These are phyloP conservation scores for Marsdenia floribunda DNA, from an alignment of 257 asterid genomes.

Conservation along the genomic window DNA sequence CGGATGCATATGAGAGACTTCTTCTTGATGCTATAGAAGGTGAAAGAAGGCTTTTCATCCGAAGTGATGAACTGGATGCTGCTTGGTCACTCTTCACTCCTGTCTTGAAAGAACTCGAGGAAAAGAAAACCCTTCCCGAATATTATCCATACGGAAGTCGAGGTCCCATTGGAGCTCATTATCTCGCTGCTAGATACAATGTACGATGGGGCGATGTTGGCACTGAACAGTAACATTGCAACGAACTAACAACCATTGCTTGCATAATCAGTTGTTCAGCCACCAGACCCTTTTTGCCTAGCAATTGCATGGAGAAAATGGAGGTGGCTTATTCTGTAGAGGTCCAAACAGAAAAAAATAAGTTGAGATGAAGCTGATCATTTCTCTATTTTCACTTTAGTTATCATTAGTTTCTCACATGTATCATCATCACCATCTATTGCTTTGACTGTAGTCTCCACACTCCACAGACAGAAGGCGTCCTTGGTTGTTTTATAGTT, in stretches of 20 bases:
- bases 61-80: conserved; percentile 93
- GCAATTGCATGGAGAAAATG: neutral
- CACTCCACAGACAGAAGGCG: neutral
- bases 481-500: neutral
- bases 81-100: conserved; percentile 98
- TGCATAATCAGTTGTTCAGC: neutral
- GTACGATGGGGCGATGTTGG: conserved; percentile 96
- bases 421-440: neutral
- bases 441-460: neutral
- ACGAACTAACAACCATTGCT: neutral
- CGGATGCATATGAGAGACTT: conserved; percentile 94
- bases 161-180: conserved; percentile 94
- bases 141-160: conserved; percentile 91
- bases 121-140: conserved; percentile 61
- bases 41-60: conserved; percentile 86
- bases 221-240: conserved; percentile 39
- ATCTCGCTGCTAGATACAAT: conserved; percentile 80
- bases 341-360: neutral
- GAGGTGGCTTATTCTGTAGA: neutral
- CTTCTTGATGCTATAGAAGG: conserved; percentile 93
- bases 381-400: neutral
- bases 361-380: neutral
- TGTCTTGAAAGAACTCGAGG: conserved; percentile 71
- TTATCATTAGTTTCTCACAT: neutral
- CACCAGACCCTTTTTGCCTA: neutral